A percentile compares a stretch with the other conserved stretches of the same genome.
Evolutionary conservation across 495 filamentous ascomycete genomes (phyloP).

Genomic region (Annulohypoxylon bovei): DNA sequence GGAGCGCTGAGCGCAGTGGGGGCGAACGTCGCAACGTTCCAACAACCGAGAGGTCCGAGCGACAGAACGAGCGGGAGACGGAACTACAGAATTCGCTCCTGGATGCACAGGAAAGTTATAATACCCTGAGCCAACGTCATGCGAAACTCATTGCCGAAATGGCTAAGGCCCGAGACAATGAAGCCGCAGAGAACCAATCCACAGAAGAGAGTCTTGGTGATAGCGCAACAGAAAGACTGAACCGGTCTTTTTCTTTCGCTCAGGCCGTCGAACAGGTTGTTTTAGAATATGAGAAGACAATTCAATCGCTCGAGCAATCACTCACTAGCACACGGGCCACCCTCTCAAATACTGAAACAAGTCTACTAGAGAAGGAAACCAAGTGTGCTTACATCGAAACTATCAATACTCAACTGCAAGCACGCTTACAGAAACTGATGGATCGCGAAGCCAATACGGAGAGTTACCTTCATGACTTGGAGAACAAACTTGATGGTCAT

Average conservation of each 20-base stretch:
- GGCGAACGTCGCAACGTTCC: slow-evolving; percentile 65
- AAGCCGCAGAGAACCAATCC: slow-evolving; percentile 61
- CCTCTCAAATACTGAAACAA: slow-evolving; percentile 83
- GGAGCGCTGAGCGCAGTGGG: slow-evolving; percentile 69
- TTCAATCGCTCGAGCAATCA: slow-evolving; percentile 90
- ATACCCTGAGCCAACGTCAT: slow-evolving; percentile 86
- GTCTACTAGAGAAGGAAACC: slow-evolving; percentile 89
- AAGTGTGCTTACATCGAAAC: slow-evolving; percentile 92
- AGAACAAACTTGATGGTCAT: slow-evolving; percentile 86
- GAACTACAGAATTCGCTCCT: slow-evolving; percentile 95
- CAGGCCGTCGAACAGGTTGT: slow-evolving; percentile 96
- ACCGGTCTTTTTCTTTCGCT: slow-evolving; percentile 93
- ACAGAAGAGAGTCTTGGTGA: slow-evolving; percentile 70
- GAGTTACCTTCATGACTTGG: slow-evolving; percentile 89
- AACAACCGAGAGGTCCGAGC: slow-evolving; percentile 77
- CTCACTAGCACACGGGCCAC: slow-evolving; percentile 89
- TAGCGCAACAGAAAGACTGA: slow-evolving; percentile 86
- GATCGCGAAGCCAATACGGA: slow-evolving; percentile 92
- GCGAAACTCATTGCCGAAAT: slow-evolving; percentile 95
- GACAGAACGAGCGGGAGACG: slow-evolving; percentile 83
- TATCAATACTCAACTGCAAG: slow-evolving; percentile 87
- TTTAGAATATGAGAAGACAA: slow-evolving; percentile 98
- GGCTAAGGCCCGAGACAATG: slow-evolving; percentile 80
- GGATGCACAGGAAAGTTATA: slow-evolving; percentile 95
- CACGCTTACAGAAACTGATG: slow-evolving; percentile 85